A percentile compares a stretch with the other conserved stretches of the same genome.
Evolutionary conservation across 2,329 filamentous ascomycete genomes (phyloP).

Genomic region (Purpureocillium takamizusanense): DNA sequence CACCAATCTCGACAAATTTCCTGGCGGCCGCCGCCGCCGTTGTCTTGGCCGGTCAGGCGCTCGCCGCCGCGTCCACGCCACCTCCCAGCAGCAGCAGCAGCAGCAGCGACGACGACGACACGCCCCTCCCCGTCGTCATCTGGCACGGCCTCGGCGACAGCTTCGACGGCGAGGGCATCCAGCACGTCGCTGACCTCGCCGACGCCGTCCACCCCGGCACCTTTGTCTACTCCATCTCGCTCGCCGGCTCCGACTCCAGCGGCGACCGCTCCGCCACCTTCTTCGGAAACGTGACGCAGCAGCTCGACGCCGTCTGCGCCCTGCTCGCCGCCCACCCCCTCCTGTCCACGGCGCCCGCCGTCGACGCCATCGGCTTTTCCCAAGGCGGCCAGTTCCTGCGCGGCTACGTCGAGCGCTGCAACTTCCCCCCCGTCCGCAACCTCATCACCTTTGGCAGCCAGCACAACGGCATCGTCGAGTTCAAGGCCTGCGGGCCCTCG

Average conservation of each 20-base stretch:
- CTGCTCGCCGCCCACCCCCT: conserved; percentile 68
- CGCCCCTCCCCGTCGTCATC: conserved; percentile 81
- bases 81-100: conserved; percentile 17
- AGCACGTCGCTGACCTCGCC: conserved; percentile 61
- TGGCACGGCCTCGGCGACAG: conserved; percentile 82
- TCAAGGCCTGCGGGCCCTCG: conserved; percentile 59
- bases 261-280: conserved; percentile 78
- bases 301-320: conserved; percentile 69
- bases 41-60: too few species aligned
- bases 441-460: conserved; percentile 85
- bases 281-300: conserved; percentile 77
- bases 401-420: conserved; percentile 82
- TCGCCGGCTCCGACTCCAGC: conserved; percentile 55
- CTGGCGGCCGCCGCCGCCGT: too few species aligned
- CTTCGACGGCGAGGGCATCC: conserved; percentile 67
- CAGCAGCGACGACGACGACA: conserved; percentile 38
- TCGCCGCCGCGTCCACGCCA: conserved; percentile 6
- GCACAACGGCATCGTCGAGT: conserved; percentile 85
- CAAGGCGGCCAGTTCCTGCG: conserved; percentile 96
- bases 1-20: too few species aligned
- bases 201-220: conserved; percentile 71
- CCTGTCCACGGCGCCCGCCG: conserved; percentile 68
- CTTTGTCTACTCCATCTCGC: conserved; percentile 68
- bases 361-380: conserved; percentile 90
- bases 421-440: conserved; percentile 61